phyloP scores from a whole-genome alignment of 768 basidiomycete species.

The Lactifluus hygrophoroides region DNA sequence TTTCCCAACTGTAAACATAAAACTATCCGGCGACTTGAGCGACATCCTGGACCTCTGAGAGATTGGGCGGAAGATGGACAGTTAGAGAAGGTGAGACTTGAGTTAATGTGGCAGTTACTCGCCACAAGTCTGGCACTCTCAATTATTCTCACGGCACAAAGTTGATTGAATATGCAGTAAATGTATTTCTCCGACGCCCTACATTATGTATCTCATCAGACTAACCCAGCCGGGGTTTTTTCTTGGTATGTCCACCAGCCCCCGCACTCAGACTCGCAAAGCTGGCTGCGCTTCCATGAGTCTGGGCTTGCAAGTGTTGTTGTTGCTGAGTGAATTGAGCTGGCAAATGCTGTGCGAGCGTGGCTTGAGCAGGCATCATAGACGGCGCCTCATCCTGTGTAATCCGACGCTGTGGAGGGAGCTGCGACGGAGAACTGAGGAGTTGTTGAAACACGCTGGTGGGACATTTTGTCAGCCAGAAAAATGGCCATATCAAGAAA shows the following conservation, averaged over 20 bases:
- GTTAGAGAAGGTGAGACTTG: not conserved
- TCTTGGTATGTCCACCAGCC: slow-evolving; percentile 38
- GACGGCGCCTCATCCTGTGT: slow-evolving; percentile 89
- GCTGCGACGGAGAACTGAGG: slow-evolving; percentile 49
- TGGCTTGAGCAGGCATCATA: slow-evolving; percentile 60
- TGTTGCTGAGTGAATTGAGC: slow-evolving; percentile 36
- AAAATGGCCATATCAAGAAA: not conserved
- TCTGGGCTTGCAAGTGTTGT: slow-evolving; percentile 33
- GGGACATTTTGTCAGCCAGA: not conserved
- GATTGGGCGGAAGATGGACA: not conserved
- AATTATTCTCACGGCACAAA: not conserved
- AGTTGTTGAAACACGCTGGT: slow-evolving; percentile 58
- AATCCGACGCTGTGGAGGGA: slow-evolving; percentile 81
- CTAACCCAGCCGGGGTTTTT: slow-evolving; percentile 51
- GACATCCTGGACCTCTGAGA: slow-evolving; percentile 5
- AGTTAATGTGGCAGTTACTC: not conserved
- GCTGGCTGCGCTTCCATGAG: slow-evolving; percentile 46
- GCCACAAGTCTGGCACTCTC: not conserved
- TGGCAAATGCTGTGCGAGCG: slow-evolving; percentile 34
- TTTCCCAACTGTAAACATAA: slow-evolving; percentile 92
- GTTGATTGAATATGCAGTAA: no score
- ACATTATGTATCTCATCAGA: not conserved
- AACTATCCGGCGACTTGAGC: slow-evolving; percentile 47
- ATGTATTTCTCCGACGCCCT: not conserved
- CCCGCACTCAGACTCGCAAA: slow-evolving; percentile 58